Percentiles rank a stretch among this genome's conserved stretches.
phyloP scores from a whole-genome alignment of 768 basidiomycete species.

The Russula sp. region DNA sequence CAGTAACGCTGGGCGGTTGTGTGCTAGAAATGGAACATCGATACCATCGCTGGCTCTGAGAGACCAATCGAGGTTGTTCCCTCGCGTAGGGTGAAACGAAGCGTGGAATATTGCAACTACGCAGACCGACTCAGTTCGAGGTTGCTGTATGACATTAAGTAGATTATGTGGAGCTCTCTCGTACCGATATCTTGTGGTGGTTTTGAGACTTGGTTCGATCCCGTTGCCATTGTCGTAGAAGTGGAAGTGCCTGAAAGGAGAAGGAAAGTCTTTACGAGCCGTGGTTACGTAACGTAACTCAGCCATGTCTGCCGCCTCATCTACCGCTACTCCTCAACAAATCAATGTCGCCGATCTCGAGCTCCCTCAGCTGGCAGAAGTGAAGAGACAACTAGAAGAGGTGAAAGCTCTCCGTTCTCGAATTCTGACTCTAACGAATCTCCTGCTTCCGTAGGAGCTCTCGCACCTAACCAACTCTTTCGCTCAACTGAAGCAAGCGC shows the following conservation, averaged over 20 bases:
- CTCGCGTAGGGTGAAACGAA: slow-evolving; percentile 79
- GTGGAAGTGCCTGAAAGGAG: no score
- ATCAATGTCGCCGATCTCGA: slow-evolving; percentile 81
- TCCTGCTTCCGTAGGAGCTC: slow-evolving; percentile 59
- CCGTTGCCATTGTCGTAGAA: slow-evolving; percentile 2
- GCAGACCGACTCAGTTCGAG: neutral
- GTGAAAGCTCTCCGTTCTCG: slow-evolving; percentile 36
- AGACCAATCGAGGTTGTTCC: slow-evolving; percentile 77
- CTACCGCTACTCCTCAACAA: slow-evolving; percentile 45
- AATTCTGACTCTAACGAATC: neutral
- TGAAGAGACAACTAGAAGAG: slow-evolving; percentile 89
- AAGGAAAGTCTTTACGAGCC: no score
- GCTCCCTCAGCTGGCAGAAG: slow-evolving; percentile 79
- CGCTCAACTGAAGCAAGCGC: slow-evolving; percentile 86
- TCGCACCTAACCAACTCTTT: slow-evolving; percentile 89
- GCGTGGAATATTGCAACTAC: slow-evolving; percentile 79
- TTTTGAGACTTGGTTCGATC: neutral
- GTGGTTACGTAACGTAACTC: no score
- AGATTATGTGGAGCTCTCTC: neutral
- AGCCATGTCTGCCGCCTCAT: slow-evolving; percentile 3
- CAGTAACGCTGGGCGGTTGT: neutral
- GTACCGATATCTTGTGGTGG: slow-evolving; percentile 18
- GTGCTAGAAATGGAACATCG: slow-evolving; percentile 25
- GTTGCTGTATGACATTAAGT: neutral
- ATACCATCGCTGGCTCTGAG: slow-evolving; percentile 59